Evolutionary conservation across 768 basidiomycete species (phyloP).

Genomic region (Dentipellis sp.): DNA sequence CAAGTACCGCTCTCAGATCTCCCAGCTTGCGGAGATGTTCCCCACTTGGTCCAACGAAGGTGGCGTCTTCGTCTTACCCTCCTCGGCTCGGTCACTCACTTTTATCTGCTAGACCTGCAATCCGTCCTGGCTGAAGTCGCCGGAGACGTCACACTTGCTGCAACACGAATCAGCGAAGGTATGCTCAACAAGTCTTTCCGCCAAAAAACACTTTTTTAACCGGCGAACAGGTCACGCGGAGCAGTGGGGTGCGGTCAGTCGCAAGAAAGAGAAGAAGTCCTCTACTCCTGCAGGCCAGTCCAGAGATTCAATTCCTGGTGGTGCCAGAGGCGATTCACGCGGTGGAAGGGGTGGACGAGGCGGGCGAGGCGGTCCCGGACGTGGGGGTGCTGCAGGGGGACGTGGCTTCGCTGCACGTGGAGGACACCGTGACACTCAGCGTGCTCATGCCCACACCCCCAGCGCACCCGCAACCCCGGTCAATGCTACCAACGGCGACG

Average conservation of each 20-base stretch:
- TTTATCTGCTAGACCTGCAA: slow-evolving; percentile 43
- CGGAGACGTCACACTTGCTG: slow-evolving; percentile 65
- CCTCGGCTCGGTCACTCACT: slow-evolving; percentile 20
- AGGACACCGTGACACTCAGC: slow-evolving; percentile 30
- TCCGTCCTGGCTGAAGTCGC: slow-evolving; percentile 56
- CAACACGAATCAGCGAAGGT: slow-evolving; percentile 73
- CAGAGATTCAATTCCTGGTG: slow-evolving; percentile 41
- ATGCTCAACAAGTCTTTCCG: slow-evolving; percentile 8
- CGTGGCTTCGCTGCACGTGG: slow-evolving; percentile 38
- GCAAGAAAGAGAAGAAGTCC: slow-evolving; percentile 80
- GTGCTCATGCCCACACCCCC: slow-evolving; percentile 30
- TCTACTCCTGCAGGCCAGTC: slow-evolving; percentile 26
- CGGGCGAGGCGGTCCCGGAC: slow-evolving; percentile 39
- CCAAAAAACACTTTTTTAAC: slow-evolving; percentile 15
- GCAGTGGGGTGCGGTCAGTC: slow-evolving; percentile 77
- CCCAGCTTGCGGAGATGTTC: slow-evolving; percentile 63
- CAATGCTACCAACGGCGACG: slow-evolving; percentile 8
- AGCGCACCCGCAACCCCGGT: slow-evolving; percentile 2
- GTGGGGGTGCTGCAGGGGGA: slow-evolving; percentile 31
- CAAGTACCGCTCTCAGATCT: slow-evolving; percentile 46
- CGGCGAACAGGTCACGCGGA: slow-evolving; percentile 50
- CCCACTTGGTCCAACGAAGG: slow-evolving; percentile 66
- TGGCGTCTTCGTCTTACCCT: slow-evolving; percentile 19
- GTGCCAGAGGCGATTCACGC: slow-evolving; percentile 43
- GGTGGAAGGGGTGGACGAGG: slow-evolving; percentile 58